A percentile compares a stretch with the other conserved stretches of the same genome.
phyloP scores from a whole-genome alignment of 2,329 filamentous ascomycete genomes.

The Colletotrichum sp. region DNA sequence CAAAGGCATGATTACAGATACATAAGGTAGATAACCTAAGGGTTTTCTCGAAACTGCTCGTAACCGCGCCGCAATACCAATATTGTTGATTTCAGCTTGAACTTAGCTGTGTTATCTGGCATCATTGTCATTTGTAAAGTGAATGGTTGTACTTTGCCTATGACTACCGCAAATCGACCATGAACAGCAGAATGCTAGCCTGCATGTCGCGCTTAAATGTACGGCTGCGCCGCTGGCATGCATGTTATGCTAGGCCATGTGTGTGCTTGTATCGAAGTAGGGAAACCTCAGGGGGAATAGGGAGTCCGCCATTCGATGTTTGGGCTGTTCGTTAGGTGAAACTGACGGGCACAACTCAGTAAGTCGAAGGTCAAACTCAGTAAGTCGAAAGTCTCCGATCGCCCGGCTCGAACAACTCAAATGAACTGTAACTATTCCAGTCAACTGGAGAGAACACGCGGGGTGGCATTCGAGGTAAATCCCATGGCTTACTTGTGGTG shows the following conservation, averaged over 20 bases:
- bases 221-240: too few relatives aligned
- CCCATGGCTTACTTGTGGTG: background rate
- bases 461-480: background rate
- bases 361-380: background rate
- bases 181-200: background rate
- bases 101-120: background rate
- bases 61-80: background rate
- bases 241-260: background rate
- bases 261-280: background rate
- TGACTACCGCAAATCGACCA: too few relatives aligned
- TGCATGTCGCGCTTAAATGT: background rate
- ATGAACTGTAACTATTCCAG: background rate
- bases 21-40: accelerated
- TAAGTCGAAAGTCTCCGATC: background rate
- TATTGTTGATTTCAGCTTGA: background rate
- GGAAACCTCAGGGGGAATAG: background rate
- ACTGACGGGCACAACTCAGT: background rate
- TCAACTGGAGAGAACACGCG: background rate
- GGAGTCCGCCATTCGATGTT: background rate
- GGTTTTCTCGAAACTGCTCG: accelerated
- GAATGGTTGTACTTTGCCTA: too few relatives aligned
- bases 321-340: background rate
- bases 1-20: accelerated
- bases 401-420: background rate
- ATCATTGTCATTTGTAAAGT: background rate